Conservation (phyloP, 2,329 filamentous ascomycete species). For the Lachnellula cervina region DNA sequence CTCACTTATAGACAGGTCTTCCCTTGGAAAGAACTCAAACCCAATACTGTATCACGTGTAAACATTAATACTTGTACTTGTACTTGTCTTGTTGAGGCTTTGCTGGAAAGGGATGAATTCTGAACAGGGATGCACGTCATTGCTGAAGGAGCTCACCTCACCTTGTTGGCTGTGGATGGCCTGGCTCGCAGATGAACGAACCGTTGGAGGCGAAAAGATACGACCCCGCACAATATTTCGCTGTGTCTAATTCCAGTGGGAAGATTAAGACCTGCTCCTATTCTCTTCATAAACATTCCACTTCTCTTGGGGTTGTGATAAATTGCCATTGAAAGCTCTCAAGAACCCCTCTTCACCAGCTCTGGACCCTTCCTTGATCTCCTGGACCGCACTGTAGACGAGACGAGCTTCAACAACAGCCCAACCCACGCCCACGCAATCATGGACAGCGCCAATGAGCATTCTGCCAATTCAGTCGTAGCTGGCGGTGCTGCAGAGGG, state of each 20-base stretch:
- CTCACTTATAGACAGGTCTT: not conserved
- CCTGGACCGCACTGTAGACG: too few species aligned
- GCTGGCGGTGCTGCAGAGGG: slow-evolving; percentile 40
- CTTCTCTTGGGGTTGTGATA: not conserved
- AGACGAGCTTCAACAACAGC: too few species aligned
- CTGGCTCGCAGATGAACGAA: too few species aligned
- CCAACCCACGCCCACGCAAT: slow-evolving; percentile 3
- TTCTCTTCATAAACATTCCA: not conserved
- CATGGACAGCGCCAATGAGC: slow-evolving; percentile 27
- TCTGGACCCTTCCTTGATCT: not conserved
- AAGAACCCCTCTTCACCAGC: not conserved
- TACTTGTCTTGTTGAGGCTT: too few species aligned
- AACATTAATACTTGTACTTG: too few species aligned
- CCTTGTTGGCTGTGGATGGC: not conserved
- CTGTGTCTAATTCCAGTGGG: slow-evolving; percentile 1
- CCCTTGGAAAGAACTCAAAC: not conserved
- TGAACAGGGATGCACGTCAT: not conserved
- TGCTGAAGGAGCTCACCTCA: not conserved
- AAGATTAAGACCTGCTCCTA: not conserved
- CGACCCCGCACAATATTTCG: slow-evolving; percentile 21
- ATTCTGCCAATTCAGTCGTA: slow-evolving; percentile 26
- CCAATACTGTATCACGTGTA: too few species aligned
- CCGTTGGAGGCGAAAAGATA: slow-evolving; percentile 2
- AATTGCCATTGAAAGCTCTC: not conserved
- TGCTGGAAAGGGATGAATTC: too few species aligned